Evolutionary conservation across 2,329 filamentous ascomycete species (phyloP).

Genomic region (Penicillium sp.): DNA sequence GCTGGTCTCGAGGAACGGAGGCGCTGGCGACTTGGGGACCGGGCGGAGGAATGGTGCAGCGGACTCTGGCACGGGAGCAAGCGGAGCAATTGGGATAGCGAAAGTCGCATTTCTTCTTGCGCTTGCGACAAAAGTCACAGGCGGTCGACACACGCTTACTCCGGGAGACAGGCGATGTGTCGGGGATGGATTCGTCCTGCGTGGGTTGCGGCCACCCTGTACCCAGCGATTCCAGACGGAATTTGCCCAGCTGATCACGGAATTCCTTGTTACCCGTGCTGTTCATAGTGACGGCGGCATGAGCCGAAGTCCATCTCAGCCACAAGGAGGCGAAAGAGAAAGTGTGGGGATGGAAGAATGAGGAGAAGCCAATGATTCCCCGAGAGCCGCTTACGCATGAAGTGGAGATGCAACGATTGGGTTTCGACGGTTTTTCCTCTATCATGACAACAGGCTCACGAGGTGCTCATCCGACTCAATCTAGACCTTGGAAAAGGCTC

Average conservation of each 20-base stretch:
- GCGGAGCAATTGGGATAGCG: slow-evolving; percentile 39
- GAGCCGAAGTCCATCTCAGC: slow-evolving; percentile 29
- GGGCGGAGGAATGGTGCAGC: slow-evolving; percentile 37
- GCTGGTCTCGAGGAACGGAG: slow-evolving; percentile 36
- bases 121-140: slow-evolving; percentile 39
- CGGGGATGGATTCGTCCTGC: slow-evolving; percentile 1
- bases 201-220: slow-evolving; percentile 10
- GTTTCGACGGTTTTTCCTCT: neutral
- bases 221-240: slow-evolving; percentile 25
- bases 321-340: slow-evolving; percentile 4
- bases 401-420: too few species aligned
- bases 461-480: too few species aligned
- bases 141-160: slow-evolving; percentile 38
- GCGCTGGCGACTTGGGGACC: slow-evolving; percentile 35
- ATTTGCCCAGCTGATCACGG: slow-evolving; percentile 31
- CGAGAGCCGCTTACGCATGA: neutral
- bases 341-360: neutral
- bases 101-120: slow-evolving; percentile 41
- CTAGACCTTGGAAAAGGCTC: too few species aligned
- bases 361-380: neutral
- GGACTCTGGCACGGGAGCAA: slow-evolving; percentile 37
- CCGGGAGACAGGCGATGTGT: slow-evolving; percentile 16
- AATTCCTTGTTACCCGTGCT: slow-evolving; percentile 28
- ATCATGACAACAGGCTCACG: neutral
- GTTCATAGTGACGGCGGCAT: slow-evolving; percentile 24